phyloP scores from a whole-genome alignment of 129 eudicot species.

The Centella asiatica region DNA sequence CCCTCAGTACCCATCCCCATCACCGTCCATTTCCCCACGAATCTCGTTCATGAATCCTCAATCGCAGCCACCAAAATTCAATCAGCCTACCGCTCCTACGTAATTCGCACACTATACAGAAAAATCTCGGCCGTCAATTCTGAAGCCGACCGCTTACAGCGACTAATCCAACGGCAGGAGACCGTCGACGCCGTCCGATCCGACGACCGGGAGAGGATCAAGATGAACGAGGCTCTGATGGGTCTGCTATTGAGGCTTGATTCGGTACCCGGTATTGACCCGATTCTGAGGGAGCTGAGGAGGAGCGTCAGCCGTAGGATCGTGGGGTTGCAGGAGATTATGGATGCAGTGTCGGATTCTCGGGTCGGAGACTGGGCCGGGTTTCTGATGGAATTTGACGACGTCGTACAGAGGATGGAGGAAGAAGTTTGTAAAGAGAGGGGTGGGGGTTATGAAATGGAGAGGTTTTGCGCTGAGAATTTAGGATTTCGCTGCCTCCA shows the following conservation, averaged over 20 bases:
- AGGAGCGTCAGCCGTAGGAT: conserved; percentile 75
- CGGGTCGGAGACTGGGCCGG: conserved; percentile 48
- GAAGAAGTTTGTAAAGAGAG: conserved; percentile 54
- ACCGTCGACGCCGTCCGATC: conserved; percentile 70
- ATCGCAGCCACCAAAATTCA: conserved; percentile 71
- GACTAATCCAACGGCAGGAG: conserved; percentile 77
- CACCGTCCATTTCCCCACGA: conserved; percentile 15
- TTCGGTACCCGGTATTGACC: conserved; percentile 70
- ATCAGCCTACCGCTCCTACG: conserved; percentile 59
- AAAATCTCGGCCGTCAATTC: conserved; percentile 51
- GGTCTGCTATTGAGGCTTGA: conserved; percentile 46
- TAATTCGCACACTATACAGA: conserved; percentile 36
- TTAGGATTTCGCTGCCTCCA: conserved; percentile 85
- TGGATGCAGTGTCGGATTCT: conserved; percentile 53
- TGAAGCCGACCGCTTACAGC: conserved; percentile 44
- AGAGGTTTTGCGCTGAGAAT: conserved; percentile 76
- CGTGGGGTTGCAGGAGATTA: conserved; percentile 80
- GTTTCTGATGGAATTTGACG: conserved; percentile 61
- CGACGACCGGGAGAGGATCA: conserved; percentile 46
- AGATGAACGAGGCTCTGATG: conserved; percentile 72
- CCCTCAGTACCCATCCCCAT: conserved; percentile 55
- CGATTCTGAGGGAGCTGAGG: conserved; percentile 64
- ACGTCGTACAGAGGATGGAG: conserved; percentile 47
- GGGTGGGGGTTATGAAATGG: conserved; percentile 77
- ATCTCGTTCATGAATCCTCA: conserved; percentile 12